Conservation (phyloP, 2,329 filamentous ascomycete genomes). For the Diaporthe eres region DNA sequence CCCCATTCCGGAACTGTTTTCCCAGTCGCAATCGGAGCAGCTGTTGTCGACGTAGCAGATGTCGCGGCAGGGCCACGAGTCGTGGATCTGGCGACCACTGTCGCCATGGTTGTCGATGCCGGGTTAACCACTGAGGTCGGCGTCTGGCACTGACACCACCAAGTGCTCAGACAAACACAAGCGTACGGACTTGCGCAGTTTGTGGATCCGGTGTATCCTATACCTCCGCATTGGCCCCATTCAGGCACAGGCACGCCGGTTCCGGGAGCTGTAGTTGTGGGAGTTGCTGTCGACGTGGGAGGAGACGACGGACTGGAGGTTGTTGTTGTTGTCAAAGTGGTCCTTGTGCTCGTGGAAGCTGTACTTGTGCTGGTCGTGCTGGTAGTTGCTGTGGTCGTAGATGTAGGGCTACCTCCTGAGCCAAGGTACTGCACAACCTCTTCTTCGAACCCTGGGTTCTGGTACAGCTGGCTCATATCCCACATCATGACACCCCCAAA, state of each 20-base stretch:
- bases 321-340: slow-evolving; percentile 6
- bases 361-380: slow-evolving; percentile 35
- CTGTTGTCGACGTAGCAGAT: slow-evolving; percentile 5
- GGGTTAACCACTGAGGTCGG: slow-evolving; percentile 32
- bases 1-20: slow-evolving; percentile 51
- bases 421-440: slow-evolving; percentile 56
- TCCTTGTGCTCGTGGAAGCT: slow-evolving; percentile 32
- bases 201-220: slow-evolving; percentile 52
- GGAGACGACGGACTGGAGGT: slow-evolving; percentile 2
- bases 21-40: slow-evolving; percentile 32
- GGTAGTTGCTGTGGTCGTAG: slow-evolving; percentile 35
- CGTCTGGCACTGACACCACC: slow-evolving; percentile 52
- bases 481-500: slow-evolving; percentile 80
- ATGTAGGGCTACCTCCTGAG: slow-evolving; percentile 4
- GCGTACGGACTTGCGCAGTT: slow-evolving; percentile 50
- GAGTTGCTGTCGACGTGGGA: slow-evolving; percentile 12
- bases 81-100: slow-evolving; percentile 15
- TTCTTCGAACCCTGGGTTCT: slow-evolving; percentile 70
- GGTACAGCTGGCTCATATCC: slow-evolving; percentile 74
- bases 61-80: slow-evolving; percentile 2
- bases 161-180: slow-evolving; percentile 48
- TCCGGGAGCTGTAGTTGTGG: slow-evolving; percentile 35
- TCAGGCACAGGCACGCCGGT: slow-evolving; percentile 47
- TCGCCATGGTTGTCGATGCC: slow-evolving; percentile 22
- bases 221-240: slow-evolving; percentile 55